Conservation (phyloP, 164 flowering plant genomes). For the Macadamia integrifolia region DNA sequence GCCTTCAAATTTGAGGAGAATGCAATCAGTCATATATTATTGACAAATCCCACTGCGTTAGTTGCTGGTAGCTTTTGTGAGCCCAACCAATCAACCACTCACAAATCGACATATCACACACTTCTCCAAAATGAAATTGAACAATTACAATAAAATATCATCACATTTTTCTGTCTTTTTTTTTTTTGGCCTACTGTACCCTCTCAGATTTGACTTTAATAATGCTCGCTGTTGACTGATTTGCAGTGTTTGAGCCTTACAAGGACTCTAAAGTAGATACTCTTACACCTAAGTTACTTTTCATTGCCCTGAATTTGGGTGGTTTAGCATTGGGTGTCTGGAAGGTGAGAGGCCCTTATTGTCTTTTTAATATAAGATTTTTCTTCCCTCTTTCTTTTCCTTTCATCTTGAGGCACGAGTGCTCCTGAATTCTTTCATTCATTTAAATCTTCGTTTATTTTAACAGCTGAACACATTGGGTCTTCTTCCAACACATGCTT, state of each 20-base stretch:
- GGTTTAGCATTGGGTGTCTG: constrained; percentile 82
- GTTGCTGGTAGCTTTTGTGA: not conserved
- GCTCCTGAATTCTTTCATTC: not conserved
- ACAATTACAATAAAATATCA: no score
- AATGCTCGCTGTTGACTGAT: not conserved
- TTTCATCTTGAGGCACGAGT: not conserved
- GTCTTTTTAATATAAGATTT: not conserved
- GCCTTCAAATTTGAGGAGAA: no score
- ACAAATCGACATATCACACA: not conserved
- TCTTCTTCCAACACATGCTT: constrained; percentile 95
- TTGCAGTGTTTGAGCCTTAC: constrained; percentile 94
- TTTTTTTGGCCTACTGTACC: not conserved
- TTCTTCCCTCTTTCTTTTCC: not conserved
- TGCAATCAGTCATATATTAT: no score
- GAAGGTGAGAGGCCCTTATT: constrained; percentile 54
- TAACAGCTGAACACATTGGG: constrained; percentile 92
- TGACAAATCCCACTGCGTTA: no score
- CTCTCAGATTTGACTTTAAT: not conserved
- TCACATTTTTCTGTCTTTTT: not conserved
- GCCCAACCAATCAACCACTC: not conserved
- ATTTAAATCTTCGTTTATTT: not conserved
- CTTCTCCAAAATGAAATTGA: no score
- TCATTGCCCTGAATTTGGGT: constrained; percentile 77
- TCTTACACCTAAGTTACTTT: constrained; percentile 71
- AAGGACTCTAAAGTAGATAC: constrained; percentile 80